Conservation (phyloP, 202 grass and related monocot species). For the Hordeum pubiflorum region DNA sequence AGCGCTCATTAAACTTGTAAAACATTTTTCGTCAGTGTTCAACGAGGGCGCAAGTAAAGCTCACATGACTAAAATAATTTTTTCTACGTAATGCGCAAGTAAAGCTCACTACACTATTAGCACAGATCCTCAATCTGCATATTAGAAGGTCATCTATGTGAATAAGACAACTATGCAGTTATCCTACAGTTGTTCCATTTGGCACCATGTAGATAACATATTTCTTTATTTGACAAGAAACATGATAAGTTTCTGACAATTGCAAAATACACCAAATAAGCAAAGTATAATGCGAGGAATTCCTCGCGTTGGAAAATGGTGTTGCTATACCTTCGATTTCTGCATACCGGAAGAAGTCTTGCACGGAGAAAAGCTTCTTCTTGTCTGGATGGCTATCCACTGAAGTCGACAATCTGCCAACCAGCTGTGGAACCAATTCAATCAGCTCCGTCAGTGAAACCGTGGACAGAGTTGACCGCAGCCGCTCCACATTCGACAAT, state of each 20-base stretch:
- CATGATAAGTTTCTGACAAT: neutral
- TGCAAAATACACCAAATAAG: neutral
- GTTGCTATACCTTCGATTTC: conserved; percentile 62
- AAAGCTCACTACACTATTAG: neutral
- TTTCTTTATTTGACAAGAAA: neutral
- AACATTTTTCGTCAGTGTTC: neutral
- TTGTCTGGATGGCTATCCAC: conserved; percentile 74
- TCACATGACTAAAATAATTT: neutral
- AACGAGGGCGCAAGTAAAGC: neutral
- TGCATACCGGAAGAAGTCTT: conserved; percentile 90
- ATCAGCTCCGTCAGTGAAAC: conserved; percentile 72
- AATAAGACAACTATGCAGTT: neutral
- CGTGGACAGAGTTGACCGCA: conserved; percentile 65
- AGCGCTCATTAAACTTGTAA: neutral
- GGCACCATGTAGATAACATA: neutral
- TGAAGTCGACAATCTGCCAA: conserved; percentile 43
- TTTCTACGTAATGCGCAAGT: neutral
- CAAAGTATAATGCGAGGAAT: neutral
- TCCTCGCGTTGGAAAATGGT: neutral
- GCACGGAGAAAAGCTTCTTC: conserved; percentile 96
- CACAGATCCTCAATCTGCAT: neutral
- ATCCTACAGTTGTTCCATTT: neutral
- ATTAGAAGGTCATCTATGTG: neutral
- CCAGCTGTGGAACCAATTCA: conserved; percentile 63
- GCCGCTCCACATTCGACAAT: conserved; percentile 78